Evolutionary conservation across 495 filamentous ascomycete species (phyloP).

Genomic region (Hypoxylon subgilvum): DNA sequence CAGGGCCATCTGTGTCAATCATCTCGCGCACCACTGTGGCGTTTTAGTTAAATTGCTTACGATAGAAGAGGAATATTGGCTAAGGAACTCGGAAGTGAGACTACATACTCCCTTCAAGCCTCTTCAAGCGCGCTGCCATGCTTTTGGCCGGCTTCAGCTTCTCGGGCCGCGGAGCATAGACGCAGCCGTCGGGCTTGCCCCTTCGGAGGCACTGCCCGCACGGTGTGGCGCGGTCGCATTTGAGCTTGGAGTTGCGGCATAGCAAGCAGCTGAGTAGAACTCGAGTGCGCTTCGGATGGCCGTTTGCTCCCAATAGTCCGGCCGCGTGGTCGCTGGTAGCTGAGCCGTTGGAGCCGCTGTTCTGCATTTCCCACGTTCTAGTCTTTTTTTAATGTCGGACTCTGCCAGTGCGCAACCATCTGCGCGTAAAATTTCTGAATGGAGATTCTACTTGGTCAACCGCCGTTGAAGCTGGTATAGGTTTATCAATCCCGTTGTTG

Average conservation of each 20-base stretch:
- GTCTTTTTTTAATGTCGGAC: background rate
- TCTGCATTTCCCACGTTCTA: conserved; percentile 8
- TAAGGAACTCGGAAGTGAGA: too few relatives aligned
- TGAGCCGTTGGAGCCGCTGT: background rate
- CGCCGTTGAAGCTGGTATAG: too few relatives aligned
- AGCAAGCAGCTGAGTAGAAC: conserved; percentile 50
- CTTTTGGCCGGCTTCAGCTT: conserved; percentile 47
- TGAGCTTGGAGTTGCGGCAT: conserved; percentile 53
- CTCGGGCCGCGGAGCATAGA: conserved; percentile 52
- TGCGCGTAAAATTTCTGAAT: too few relatives aligned
- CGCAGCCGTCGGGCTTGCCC: conserved; percentile 49
- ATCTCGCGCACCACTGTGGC: conserved; percentile 53
- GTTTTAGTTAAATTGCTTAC: conserved; percentile 6
- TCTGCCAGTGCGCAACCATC: background rate
- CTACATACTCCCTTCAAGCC: conserved; percentile 54
- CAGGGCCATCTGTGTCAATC: conserved; percentile 45
- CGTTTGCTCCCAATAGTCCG: conserved; percentile 1
- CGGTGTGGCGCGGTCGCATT: conserved; percentile 44
- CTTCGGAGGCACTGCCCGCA: conserved; percentile 55
- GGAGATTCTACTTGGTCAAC: too few relatives aligned
- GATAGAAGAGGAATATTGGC: background rate
- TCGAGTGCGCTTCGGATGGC: conserved; percentile 44
- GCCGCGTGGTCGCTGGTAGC: background rate
- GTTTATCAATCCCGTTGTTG: too few relatives aligned
- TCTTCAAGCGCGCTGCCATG: conserved; percentile 58